These are phyloP conservation scores for Sonneratia alba DNA, from an alignment of 345 rosid species.

Conservation along the genomic window DNA sequence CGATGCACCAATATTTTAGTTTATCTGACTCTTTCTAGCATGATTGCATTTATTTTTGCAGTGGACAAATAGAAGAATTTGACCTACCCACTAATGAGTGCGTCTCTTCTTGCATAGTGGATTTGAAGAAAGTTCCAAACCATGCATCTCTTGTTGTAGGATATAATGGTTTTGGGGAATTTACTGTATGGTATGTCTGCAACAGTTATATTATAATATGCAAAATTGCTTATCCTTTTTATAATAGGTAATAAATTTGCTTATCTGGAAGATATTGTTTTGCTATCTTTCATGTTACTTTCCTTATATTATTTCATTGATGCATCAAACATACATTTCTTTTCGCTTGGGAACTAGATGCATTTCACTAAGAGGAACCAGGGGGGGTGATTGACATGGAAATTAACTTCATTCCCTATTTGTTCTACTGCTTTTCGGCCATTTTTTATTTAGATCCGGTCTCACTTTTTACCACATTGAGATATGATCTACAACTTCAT, in stretches of 20 bases:
- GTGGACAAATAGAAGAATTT: constrained; percentile 46
- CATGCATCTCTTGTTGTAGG: constrained; percentile 56
- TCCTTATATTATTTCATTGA: background rate
- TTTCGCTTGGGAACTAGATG: background rate
- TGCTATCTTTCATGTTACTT: background rate
- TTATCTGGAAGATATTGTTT: background rate
- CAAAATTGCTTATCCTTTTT: no score
- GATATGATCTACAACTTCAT: background rate
- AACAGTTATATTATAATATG: background rate
- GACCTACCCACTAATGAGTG: constrained; percentile 31
- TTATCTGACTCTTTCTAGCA: background rate
- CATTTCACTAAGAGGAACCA: background rate
- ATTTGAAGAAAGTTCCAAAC: constrained; percentile 61
- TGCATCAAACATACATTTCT: background rate
- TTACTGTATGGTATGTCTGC: constrained; percentile 60
- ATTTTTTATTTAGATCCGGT: background rate
- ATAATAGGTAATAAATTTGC: no score
- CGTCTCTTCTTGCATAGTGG: constrained; percentile 47
- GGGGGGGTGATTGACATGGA: background rate
- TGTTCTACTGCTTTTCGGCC: background rate
- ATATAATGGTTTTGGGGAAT: constrained; percentile 68
- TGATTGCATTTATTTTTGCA: constrained; percentile 26
- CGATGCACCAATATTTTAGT: background rate
- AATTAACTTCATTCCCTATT: background rate
- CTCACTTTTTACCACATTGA: background rate